Evolutionary conservation across 306 rosid genomes (phyloP), one percentile per base, ranked within the genome.

Genomic region (Quillaja saponaria): DNA sequence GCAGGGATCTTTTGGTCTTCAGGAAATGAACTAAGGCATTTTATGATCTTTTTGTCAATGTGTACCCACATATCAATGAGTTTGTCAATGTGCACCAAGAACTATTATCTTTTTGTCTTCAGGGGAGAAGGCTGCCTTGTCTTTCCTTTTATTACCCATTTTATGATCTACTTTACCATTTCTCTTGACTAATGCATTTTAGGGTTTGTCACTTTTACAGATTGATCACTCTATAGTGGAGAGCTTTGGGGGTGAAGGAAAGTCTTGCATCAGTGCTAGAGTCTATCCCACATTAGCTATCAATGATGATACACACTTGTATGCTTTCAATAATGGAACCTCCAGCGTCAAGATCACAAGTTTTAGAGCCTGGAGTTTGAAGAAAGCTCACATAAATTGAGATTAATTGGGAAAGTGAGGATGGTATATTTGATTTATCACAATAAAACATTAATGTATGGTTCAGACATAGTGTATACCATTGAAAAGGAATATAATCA

Each of bases 241-340:
- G 82, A 82, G 95, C 73, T 85, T 87, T 72, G 90, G 87, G 15
- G 87, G 85, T 18, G 64, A 85, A 55, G 95, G 91, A 46, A 85
- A 72, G 34, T 86, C 76, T 0, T 80, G 85, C 79, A 85, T 87
- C 33, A 85, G 95, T 58, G 78, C 96, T 0, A 83, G 95, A 73
- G 97, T 91, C 49, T 91, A 91, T 76, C 97, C 96, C n/a, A 80
- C 82, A 18, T 41, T 85, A 74, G 95, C 96, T 28, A 66, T 84
- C 19, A 64, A 78, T 68, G 73, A 57, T 31, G 72, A 65, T 13
- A 81, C 86, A 55, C 65, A 40, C 14, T 73, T 88, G 14, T 82
- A 78, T n/a, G 85, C 67, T 71, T 87, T 91, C 71, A 85, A 88
- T 51, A 60, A 85, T 74, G 96, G 96, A 65, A 76, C 82, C 33